phyloP scores from a whole-genome alignment of 164 flowering plant species.

The Vitis rotundifolia region DNA sequence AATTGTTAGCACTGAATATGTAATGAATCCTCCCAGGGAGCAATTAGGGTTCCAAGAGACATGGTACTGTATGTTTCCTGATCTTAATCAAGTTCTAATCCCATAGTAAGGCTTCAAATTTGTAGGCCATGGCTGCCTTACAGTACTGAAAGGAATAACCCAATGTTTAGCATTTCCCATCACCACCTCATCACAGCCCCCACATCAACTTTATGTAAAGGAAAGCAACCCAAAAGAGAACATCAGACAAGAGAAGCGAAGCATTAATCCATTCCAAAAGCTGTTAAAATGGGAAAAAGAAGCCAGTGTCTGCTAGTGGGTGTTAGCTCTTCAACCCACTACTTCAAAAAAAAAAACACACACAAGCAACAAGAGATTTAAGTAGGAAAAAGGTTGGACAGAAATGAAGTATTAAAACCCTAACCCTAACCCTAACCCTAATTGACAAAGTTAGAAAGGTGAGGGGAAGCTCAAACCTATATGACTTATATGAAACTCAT shows the following conservation, averaged over 20 bases:
- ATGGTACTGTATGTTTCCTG: too few species aligned
- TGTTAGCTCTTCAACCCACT: background rate
- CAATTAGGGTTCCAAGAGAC: too few species aligned
- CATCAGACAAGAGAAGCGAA: background rate
- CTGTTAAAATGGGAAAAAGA: background rate
- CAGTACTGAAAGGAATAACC: background rate
- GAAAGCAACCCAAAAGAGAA: background rate
- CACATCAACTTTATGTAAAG: background rate
- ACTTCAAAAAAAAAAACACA: background rate
- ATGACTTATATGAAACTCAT: slow-evolving; percentile 7
- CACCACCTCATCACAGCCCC: too few species aligned
- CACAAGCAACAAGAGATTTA: background rate
- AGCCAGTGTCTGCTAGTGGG: background rate
- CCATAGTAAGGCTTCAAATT: too few species aligned
- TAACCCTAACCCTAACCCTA: background rate
- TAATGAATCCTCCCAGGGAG: too few species aligned
- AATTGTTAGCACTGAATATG: too few species aligned
- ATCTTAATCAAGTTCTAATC: too few species aligned
- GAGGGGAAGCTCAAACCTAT: slow-evolving; percentile 2
- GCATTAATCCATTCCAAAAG: background rate
- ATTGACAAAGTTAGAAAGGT: background rate
- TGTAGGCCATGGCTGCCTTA: too few species aligned
- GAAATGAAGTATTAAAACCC: background rate
- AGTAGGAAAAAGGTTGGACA: background rate
- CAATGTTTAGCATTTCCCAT: background rate